These are phyloP conservation scores for Spizellomyces punctatus DNA, from an alignment of 192 early-diverging fungal genomes.

Conservation along the genomic window DNA sequence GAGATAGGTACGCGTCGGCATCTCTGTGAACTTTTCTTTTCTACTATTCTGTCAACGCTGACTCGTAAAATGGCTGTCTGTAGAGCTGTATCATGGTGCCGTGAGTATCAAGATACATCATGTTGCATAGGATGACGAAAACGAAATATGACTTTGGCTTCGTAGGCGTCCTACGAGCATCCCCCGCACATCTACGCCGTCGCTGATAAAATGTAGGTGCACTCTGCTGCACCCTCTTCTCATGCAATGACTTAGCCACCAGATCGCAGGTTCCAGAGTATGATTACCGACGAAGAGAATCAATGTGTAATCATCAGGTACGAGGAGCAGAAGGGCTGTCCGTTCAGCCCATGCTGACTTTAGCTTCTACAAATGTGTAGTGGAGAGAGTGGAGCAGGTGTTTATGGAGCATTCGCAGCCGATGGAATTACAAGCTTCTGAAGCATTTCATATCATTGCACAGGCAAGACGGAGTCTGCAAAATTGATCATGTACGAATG, in stretches of 20 bases:
- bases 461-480: conserved; percentile 62
- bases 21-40: conserved; percentile 10
- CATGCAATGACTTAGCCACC: too few relatives aligned
- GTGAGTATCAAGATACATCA: conserved; percentile 38
- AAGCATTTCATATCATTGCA: background rate
- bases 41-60: background rate
- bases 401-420: too few relatives aligned
- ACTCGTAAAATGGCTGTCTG: background rate
- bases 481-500: conserved; percentile 58
- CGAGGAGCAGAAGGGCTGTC: background rate
- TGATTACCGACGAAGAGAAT: conserved; percentile 98
- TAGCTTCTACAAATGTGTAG: too few relatives aligned
- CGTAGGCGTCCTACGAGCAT: conserved; percentile 60
- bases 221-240: too few relatives aligned
- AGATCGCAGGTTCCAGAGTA: conserved; percentile 69
- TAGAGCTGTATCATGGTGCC: conserved; percentile 80
- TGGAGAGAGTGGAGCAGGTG: conserved; percentile 33
- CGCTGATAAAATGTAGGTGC: conserved; percentile 72
- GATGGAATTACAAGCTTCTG: too few relatives aligned
- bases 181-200: conserved; percentile 98
- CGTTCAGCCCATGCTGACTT: too few relatives aligned
- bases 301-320: conserved; percentile 98
- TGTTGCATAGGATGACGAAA: conserved; percentile 20
- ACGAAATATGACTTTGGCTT: background rate
- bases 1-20: conserved; percentile 60